Evolutionary conservation across 257 asterid species (phyloP).

Genomic region (Fraxinus pennsylvanica): DNA sequence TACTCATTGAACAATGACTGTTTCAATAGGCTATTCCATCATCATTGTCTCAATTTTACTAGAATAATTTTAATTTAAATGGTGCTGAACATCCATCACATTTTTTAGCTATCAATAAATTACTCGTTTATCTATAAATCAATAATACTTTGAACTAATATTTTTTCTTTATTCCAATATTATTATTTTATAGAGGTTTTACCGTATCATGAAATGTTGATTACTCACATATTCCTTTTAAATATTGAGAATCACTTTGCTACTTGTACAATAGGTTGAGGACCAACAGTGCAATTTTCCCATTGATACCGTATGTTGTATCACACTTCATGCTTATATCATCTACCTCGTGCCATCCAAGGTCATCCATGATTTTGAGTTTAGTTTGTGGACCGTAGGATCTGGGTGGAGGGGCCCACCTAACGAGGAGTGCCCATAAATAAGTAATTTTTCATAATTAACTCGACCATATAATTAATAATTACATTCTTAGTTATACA

Average conservation of each 20-base stretch:
- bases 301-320: constrained; percentile 23
- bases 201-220: neutral
- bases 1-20: too few species aligned
- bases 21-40: too few species aligned
- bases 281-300: neutral
- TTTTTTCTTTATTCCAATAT: too few species aligned
- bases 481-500: neutral
- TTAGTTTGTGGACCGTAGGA: constrained; percentile 28
- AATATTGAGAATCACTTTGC: neutral
- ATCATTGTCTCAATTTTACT: too few species aligned
- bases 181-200: too few species aligned
- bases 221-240: neutral
- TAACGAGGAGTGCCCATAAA: constrained; percentile 34
- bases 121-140: too few species aligned
- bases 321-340: constrained; percentile 57
- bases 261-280: neutral
- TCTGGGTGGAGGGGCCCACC: constrained; percentile 30
- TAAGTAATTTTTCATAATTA: constrained; percentile 38
- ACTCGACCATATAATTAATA: constrained; percentile 16
- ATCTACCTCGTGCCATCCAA: constrained; percentile 37
- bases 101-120: too few species aligned
- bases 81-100: too few species aligned
- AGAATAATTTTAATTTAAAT: too few species aligned
- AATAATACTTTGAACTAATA: too few species aligned
- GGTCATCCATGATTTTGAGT: constrained; percentile 25